phyloP scores from a whole-genome alignment of 495 filamentous ascomycete genomes.

The Trichoderma asperelloides region DNA sequence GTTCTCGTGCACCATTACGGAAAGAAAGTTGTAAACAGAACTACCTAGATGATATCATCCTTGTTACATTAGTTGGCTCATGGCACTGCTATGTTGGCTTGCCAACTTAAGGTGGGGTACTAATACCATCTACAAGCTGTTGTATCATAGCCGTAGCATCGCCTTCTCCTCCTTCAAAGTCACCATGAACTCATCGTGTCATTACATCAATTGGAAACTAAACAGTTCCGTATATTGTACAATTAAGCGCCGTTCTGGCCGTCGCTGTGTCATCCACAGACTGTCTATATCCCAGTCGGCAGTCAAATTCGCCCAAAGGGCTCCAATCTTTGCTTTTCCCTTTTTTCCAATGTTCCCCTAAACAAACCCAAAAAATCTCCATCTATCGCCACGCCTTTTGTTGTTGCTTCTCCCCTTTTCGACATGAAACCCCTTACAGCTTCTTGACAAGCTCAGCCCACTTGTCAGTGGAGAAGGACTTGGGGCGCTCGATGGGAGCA shows the following conservation, averaged over 20 bases:
- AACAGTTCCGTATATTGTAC: constrained; percentile 5
- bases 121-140: too few species aligned
- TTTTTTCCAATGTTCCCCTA: background rate
- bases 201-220: background rate
- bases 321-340: background rate
- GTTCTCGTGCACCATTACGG: too few species aligned
- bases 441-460: constrained; percentile 85
- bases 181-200: background rate
- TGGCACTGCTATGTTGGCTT: too few species aligned
- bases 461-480: constrained; percentile 94
- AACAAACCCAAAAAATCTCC: background rate
- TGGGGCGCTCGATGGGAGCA: constrained; percentile 75
- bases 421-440: constrained; percentile 50
- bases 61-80: too few species aligned
- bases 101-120: too few species aligned
- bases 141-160: too few species aligned
- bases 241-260: constrained; percentile 5
- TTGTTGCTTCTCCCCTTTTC: background rate
- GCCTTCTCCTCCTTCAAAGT: background rate
- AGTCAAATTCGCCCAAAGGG: background rate
- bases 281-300: constrained; percentile 7
- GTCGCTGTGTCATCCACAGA: constrained; percentile 3
- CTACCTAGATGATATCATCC: too few species aligned
- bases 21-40: too few species aligned
- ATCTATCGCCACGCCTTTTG: constrained; percentile 15